Evolutionary conservation across 495 filamentous ascomycete species (phyloP).

Genomic region (Penicillium riverlandense): DNA sequence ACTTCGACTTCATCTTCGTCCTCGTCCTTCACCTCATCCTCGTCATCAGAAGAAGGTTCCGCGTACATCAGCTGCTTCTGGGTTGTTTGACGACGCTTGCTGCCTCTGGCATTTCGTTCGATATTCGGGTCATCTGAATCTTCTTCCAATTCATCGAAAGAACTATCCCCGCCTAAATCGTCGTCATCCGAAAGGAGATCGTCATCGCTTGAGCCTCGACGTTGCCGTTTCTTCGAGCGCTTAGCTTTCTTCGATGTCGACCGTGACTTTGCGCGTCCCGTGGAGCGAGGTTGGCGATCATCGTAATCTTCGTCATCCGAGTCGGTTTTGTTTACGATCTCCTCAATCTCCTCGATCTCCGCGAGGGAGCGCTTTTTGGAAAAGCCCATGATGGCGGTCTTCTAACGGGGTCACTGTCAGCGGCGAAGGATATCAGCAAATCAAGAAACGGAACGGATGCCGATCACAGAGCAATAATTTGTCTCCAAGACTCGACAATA

Average conservation of each 20-base stretch:
- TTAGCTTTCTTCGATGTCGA: slow-evolving; percentile 32
- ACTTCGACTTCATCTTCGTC: slow-evolving; percentile 17
- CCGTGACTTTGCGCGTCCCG: slow-evolving; percentile 29
- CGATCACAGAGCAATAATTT: too few species aligned
- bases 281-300: slow-evolving; percentile 30
- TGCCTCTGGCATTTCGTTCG: slow-evolving; percentile 60
- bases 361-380: slow-evolving; percentile 71
- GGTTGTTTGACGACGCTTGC: slow-evolving; percentile 58
- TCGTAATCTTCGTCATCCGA: slow-evolving; percentile 74
- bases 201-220: slow-evolving; percentile 49
- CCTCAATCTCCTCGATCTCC: slow-evolving; percentile 34
- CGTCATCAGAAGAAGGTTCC: slow-evolving; percentile 15
- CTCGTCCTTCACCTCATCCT: neutral
- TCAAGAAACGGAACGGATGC: neutral
- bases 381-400: slow-evolving; percentile 37
- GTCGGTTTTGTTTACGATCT: slow-evolving; percentile 76
- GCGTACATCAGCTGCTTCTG: slow-evolving; percentile 35
- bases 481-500: too few species aligned
- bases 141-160: slow-evolving; percentile 49
- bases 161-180: slow-evolving; percentile 53
- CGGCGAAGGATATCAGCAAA: slow-evolving; percentile 6
- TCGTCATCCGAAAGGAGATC: slow-evolving; percentile 65
- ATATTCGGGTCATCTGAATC: slow-evolving; percentile 59
- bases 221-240: slow-evolving; percentile 41
- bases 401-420: slow-evolving; percentile 6